A percentile compares a stretch with the other conserved stretches of the same genome.
phyloP scores from a whole-genome alignment of 2,329 filamentous ascomycete genomes.

The Aureobasidium sp. region DNA sequence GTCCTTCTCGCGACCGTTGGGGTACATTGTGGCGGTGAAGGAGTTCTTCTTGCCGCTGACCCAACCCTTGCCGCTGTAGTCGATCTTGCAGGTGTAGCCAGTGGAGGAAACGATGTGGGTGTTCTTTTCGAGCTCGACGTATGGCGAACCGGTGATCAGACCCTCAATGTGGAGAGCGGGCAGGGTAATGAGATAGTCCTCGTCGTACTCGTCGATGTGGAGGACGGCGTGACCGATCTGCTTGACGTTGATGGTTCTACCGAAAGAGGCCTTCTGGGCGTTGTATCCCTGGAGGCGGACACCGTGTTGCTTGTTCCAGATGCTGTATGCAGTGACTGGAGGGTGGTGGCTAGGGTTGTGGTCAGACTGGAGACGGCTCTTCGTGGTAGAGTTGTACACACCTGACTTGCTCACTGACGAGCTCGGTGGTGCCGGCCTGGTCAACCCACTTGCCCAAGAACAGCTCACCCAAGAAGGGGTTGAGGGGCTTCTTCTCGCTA shows the following conservation, averaged over 20 bases:
- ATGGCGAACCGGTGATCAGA: constrained; percentile 76
- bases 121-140: constrained; percentile 79
- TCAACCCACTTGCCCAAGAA: constrained; percentile 90
- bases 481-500: constrained; percentile 95
- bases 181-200: constrained; percentile 84
- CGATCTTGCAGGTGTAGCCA: constrained; percentile 81
- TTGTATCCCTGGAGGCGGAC: constrained; percentile 77
- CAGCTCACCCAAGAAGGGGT: constrained; percentile 90
- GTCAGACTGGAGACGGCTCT: neutral
- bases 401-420: constrained; percentile 92
- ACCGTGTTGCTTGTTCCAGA: constrained; percentile 77
- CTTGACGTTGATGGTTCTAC: constrained; percentile 86
- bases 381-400: constrained; percentile 24
- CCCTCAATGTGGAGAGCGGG: constrained; percentile 90
- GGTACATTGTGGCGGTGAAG: constrained; percentile 69
- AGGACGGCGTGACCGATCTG: constrained; percentile 68
- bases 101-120: constrained; percentile 81
- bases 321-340: constrained; percentile 87
- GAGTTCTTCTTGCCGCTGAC: constrained; percentile 92
- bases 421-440: constrained; percentile 67
- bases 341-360: constrained; percentile 62
- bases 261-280: constrained; percentile 91
- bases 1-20: constrained; percentile 60
- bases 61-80: constrained; percentile 93
- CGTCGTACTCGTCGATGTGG: constrained; percentile 58